These are phyloP conservation scores for Penicillium occitanis DNA, from an alignment of 2,329 filamentous ascomycete species.

Conservation along the genomic window DNA sequence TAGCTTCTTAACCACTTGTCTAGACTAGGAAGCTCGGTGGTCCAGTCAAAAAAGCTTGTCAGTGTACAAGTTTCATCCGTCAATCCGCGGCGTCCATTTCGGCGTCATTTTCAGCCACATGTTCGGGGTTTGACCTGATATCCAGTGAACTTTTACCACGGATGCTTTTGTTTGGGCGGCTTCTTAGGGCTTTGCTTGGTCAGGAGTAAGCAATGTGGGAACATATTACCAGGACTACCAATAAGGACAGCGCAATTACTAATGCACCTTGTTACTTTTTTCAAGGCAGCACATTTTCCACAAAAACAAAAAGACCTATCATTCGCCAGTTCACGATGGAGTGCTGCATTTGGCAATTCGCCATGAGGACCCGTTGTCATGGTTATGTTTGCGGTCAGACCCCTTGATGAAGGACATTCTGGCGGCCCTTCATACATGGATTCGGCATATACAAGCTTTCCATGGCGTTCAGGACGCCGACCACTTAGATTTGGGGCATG, in stretches of 20 bases:
- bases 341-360: not conserved
- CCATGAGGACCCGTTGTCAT: not conserved
- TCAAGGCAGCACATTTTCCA: not conserved
- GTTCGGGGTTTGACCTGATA: not conserved
- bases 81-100: not conserved
- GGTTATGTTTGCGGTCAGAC: not conserved
- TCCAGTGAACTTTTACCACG: not conserved
- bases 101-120: not conserved
- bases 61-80: not conserved
- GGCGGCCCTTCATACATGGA: not conserved
- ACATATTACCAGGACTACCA: not conserved
- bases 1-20: not conserved
- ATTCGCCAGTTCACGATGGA: not conserved
- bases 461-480: not conserved
- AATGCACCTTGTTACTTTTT: not conserved
- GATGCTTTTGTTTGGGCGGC: not conserved
- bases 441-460: not conserved
- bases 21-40: not conserved
- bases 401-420: not conserved
- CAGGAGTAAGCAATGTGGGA: not conserved
- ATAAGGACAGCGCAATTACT: not conserved
- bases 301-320: not conserved
- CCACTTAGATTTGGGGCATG: not conserved
- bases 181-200: slow-evolving; percentile 1
- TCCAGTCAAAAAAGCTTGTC: not conserved